Conservation (phyloP, 163 green algal species). For the Trebouxia gelatinosa region DNA sequence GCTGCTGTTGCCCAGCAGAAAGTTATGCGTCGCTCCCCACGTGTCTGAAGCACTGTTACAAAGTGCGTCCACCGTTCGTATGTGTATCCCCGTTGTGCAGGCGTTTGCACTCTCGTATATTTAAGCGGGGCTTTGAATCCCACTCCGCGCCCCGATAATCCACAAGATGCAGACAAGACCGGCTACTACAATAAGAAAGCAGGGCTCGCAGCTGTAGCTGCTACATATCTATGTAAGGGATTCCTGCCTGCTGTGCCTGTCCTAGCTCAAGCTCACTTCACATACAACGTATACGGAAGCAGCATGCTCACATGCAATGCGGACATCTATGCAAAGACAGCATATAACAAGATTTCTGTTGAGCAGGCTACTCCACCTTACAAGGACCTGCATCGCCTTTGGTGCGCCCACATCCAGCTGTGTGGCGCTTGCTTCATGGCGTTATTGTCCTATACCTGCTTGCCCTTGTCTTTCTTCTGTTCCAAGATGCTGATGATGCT, state of each 20-base stretch:
- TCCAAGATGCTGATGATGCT: constrained; percentile 77
- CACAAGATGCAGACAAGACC: constrained; percentile 16
- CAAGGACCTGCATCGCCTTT: constrained; percentile 75
- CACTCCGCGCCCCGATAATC: constrained; percentile 16
- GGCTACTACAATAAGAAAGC: neutral
- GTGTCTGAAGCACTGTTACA: neutral
- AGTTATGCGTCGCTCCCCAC: neutral
- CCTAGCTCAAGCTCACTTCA: neutral
- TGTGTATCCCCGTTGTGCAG: constrained; percentile 32
- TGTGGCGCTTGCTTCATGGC: constrained; percentile 88
- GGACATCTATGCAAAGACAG: neutral
- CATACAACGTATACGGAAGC: neutral
- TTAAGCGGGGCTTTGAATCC: constrained; percentile 51
- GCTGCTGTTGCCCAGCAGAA: neutral
- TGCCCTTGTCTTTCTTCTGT: constrained; percentile 82
- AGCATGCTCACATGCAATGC: neutral
- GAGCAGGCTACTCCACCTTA: constrained; percentile 70
- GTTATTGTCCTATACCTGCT: constrained; percentile 82
- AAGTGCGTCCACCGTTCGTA: neutral
- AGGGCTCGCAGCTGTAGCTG: neutral
- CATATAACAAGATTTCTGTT: neutral
- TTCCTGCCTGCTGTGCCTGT: neutral
- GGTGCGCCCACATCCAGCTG: constrained; percentile 83
- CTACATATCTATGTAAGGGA: neutral
- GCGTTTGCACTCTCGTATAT: constrained; percentile 53